These are phyloP conservation scores for Leishmania arabica DNA, from an alignment of 208 protist species.

Conservation along the genomic window DNA sequence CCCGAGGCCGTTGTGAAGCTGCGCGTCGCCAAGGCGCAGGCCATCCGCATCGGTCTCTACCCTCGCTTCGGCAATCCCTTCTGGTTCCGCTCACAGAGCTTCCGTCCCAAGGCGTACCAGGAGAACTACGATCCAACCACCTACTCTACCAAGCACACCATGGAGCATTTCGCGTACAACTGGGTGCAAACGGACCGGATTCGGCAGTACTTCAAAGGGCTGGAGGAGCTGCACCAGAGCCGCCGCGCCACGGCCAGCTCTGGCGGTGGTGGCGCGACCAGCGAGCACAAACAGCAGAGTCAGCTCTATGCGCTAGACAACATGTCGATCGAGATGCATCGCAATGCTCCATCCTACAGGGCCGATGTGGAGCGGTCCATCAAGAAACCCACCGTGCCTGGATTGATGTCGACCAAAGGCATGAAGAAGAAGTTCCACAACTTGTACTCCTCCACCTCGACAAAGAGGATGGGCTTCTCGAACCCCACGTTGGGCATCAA, in stretches of 20 bases:
- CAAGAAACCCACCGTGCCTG: slow-evolving; percentile 88
- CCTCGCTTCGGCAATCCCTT: slow-evolving; percentile 91
- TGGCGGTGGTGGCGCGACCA: slow-evolving; percentile 53
- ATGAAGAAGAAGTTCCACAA: slow-evolving; percentile 94
- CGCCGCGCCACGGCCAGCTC: slow-evolving; percentile 40
- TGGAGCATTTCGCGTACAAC: slow-evolving; percentile 92
- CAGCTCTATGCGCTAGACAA: slow-evolving; percentile 72
- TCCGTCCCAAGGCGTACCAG: slow-evolving; percentile 85
- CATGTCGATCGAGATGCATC: slow-evolving; percentile 56
- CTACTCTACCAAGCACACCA: slow-evolving; percentile 89
- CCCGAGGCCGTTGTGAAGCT: slow-evolving; percentile 87
- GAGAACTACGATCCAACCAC: slow-evolving; percentile 90
- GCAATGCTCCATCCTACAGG: slow-evolving; percentile 59
- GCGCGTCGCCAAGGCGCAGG: slow-evolving; percentile 79
- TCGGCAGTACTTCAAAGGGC: slow-evolving; percentile 75
- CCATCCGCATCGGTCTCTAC: slow-evolving; percentile 88
- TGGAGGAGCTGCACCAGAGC: slow-evolving; percentile 55
- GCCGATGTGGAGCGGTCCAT: slow-evolving; percentile 70
- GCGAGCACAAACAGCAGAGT: slow-evolving; percentile 77
- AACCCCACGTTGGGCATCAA: slow-evolving; percentile 88
- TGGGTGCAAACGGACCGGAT: slow-evolving; percentile 91
- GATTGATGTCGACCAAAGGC: slow-evolving; percentile 90
- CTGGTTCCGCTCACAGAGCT: slow-evolving; percentile 85
- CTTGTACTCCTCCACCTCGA: slow-evolving; percentile 88
- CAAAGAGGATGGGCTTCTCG: slow-evolving; percentile 87